These are phyloP conservation scores for Kodamaea suecica DNA, from an alignment of 1,139 yeast species.

Conservation along the genomic window DNA sequence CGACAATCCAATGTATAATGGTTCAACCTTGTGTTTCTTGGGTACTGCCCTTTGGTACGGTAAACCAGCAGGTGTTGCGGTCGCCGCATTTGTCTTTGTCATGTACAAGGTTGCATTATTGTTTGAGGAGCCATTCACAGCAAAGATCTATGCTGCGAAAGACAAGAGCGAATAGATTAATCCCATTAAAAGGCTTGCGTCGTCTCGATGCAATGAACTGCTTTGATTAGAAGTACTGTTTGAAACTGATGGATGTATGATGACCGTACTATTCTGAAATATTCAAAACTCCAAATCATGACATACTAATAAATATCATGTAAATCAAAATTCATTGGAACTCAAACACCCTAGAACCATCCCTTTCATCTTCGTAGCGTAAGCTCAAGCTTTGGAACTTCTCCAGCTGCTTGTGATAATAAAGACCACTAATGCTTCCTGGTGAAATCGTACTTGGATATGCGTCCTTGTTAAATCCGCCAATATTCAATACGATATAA, in stretches of 20 bases:
- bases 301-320: not conserved
- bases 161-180: conserved; percentile 33
- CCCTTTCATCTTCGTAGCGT: conserved; percentile 32
- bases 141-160: conserved; percentile 72
- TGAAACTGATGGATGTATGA: no score
- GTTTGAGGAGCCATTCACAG: conserved; percentile 97
- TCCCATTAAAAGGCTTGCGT: no score
- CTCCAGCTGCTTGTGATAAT: conserved; percentile 75
- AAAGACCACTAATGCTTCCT: conserved; percentile 75
- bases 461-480: conserved; percentile 26
- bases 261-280: no score
- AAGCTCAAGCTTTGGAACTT: conserved; percentile 59
- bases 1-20: conserved; percentile 96
- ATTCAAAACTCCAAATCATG: no score
- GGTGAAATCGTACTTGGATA: conserved; percentile 17
- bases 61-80: conserved; percentile 81
- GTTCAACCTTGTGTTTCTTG: conserved; percentile 82
- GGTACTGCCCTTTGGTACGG: conserved; percentile 89
- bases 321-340: conserved; percentile 14
- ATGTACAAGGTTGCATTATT: conserved; percentile 82
- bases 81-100: conserved; percentile 67
- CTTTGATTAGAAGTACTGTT: no score
- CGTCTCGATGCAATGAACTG: no score
- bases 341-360: conserved; percentile 25
- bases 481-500: conserved; percentile 78